These are phyloP conservation scores for Pseudogymnoascus sp. DNA, from an alignment of 2,329 filamentous ascomycete species.

Conservation along the genomic window DNA sequence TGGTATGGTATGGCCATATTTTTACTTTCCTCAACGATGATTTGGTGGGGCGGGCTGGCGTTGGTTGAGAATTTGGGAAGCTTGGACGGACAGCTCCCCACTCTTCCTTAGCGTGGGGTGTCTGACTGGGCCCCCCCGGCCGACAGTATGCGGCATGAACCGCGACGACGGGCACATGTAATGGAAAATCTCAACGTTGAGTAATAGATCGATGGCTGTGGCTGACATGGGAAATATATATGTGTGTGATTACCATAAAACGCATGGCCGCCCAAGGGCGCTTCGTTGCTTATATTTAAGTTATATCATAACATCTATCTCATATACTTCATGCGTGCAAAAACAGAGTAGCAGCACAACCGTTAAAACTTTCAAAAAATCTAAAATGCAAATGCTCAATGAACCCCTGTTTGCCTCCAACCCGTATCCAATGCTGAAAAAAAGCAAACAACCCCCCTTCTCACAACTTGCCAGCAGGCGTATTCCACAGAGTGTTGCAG, in stretches of 20 bases:
- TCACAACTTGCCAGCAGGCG: conserved; percentile 18
- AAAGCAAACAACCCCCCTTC: not conserved
- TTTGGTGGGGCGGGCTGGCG: not conserved
- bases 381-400: conserved; percentile 8
- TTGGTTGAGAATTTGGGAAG: not conserved
- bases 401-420: not conserved
- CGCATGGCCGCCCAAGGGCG: conserved; percentile 5
- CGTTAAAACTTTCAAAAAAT: not conserved
- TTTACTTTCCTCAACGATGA: not conserved
- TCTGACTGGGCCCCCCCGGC: not conserved
- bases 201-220: not conserved
- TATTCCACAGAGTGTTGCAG: conserved; percentile 13
- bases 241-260: conserved; percentile 3
- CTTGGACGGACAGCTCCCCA: not conserved
- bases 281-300: conserved; percentile 5
- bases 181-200: conserved; percentile 2
- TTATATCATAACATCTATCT: conserved; percentile 7
- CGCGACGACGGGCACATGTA: not conserved
- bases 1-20: not conserved
- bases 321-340: conserved; percentile 6
- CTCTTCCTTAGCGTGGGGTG: not conserved
- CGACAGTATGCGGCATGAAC: conserved; percentile 3
- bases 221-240: not conserved
- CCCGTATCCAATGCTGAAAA: conserved; percentile 2
- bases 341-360: not conserved